phyloP scores from a whole-genome alignment of 768 basidiomycete genomes.

The Auriscalpium orientale region DNA sequence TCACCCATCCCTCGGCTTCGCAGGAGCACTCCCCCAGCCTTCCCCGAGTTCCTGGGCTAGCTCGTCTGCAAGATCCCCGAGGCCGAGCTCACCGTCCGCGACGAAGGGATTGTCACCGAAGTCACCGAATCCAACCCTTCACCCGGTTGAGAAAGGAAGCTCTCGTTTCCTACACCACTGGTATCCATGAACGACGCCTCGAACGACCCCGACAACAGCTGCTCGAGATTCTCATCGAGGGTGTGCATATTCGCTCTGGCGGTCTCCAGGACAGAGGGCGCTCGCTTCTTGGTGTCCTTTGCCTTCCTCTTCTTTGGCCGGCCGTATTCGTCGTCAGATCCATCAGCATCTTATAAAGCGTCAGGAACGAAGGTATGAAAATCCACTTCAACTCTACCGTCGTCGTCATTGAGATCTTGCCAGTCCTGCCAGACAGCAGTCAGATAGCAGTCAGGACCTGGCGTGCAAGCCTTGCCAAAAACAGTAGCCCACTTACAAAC shows the following conservation, averaged over 20 bases:
- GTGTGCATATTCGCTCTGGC: conserved; percentile 51
- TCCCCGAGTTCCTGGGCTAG: conserved; percentile 69
- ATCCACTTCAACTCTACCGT: neutral
- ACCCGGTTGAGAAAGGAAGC: conserved; percentile 51
- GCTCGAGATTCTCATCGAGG: conserved; percentile 64
- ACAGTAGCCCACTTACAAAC: conserved; percentile 24
- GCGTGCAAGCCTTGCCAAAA: conserved; percentile 17
- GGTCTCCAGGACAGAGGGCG: conserved; percentile 32
- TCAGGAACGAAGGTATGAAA: neutral
- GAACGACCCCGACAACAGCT: conserved; percentile 58
- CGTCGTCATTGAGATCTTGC: conserved; percentile 7
- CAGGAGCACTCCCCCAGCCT: conserved; percentile 42
- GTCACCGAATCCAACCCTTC: conserved; percentile 32
- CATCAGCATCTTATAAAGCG: conserved; percentile 20
- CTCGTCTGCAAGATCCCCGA: conserved; percentile 62
- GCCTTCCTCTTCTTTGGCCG: conserved; percentile 21
- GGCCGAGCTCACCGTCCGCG: conserved; percentile 46
- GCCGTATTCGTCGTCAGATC: conserved; percentile 44
- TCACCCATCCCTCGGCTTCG: conserved; percentile 21
- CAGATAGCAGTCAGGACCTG: neutral
- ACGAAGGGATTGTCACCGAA: conserved; percentile 49
- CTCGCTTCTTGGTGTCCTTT: conserved; percentile 18
- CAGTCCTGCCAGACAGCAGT: conserved; percentile 2
- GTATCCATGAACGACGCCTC: conserved; percentile 48
- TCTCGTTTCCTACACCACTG: conserved; percentile 24